A percentile compares a stretch with the other conserved stretches of the same genome.
Evolutionary conservation across 495 filamentous ascomycete species (phyloP).

Genomic region (Penicilliopsis zonata): DNA sequence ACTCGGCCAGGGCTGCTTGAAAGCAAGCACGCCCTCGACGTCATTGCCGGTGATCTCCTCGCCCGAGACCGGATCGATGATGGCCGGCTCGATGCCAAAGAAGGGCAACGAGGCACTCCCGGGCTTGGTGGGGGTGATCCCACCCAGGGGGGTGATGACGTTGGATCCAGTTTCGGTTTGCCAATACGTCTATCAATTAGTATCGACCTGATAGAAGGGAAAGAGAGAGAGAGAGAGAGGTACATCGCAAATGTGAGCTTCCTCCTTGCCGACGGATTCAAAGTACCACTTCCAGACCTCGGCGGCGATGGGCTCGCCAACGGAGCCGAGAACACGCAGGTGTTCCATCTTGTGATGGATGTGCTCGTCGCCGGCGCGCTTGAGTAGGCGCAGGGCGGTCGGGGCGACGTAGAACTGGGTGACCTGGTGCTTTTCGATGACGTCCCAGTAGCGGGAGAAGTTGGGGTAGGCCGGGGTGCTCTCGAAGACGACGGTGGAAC

Average conservation of each 20-base stretch:
- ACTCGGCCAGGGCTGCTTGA: constrained; percentile 98
- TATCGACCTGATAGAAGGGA: background rate
- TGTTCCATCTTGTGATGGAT: constrained; percentile 82
- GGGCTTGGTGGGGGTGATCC: constrained; percentile 44
- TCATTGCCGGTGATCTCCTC: constrained; percentile 93
- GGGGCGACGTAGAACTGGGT: constrained; percentile 99
- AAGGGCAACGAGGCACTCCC: constrained; percentile 54
- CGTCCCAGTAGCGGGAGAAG: constrained; percentile 98
- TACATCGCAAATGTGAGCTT: constrained; percentile 90
- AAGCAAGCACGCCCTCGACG: constrained; percentile 93
- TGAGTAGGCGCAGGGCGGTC: constrained; percentile 83
- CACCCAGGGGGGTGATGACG: constrained; percentile 52
- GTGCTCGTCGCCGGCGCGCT: constrained; percentile 87
- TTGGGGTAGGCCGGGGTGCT: constrained; percentile 95
- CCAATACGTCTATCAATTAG: constrained; percentile 78
- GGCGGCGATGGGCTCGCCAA: constrained; percentile 95
- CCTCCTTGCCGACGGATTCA: constrained; percentile 86
- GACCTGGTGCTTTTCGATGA: constrained; percentile 87
- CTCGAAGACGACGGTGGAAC: constrained; percentile 96
- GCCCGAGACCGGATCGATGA: constrained; percentile 92
- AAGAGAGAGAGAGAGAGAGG: constrained; percentile 23
- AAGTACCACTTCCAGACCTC: constrained; percentile 99
- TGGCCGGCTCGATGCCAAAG: constrained; percentile 97
- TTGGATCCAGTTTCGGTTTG: constrained; percentile 98
- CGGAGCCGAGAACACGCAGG: constrained; percentile 85